Evolutionary conservation across 768 basidiomycete species (phyloP), one percentile per base, ranked within the genome.

Genomic region (Cantharellus cinnabarinus): DNA sequence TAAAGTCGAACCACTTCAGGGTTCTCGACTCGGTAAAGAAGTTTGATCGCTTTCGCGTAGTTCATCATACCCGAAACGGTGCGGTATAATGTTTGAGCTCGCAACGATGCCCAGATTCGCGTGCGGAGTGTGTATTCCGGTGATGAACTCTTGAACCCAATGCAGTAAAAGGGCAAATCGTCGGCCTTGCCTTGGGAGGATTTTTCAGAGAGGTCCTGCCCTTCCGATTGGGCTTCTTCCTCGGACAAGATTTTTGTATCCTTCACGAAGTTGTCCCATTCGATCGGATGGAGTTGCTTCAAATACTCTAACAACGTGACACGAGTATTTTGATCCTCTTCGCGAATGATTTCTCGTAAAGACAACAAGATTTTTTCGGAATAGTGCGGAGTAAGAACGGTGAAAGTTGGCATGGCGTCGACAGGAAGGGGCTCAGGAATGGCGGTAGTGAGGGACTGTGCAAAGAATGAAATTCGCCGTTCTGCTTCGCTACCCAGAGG

Each of bases 11-110:
- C 94, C 53, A 99, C 88, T 70, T 99, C 94, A 4, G 95, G 95
- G 73, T 98, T 98, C 74, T 99, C 95, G 48, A 99, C 95, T 59
- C 94, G 89, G 70, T 98, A 94, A 20, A 99, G 78, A 41, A 99
- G 74, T 69, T 99, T 99, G 80, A 99, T 98, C 7, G 95, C 95
- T 74, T 99, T 99, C 63, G 88, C 82, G 70, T 99, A 98, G 73
- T 99, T 99, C 95, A 98, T 98, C 89, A 99, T 97, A 56, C 95
- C 95, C 41, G 95, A 98, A 15, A 99, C 95, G 10, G 95, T 99
- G 64, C 95, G 82, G 69, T 99, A 98, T 20, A 99, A 79, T 1
- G 95, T 99, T 74, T 99, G 95, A 14, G 95, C 95, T 58, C 95
- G 89, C 5, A 99, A 79, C 3, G 94, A 97, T 4, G 95, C 93